phyloP scores from a whole-genome alignment of 345 rosid genomes.

The Durio zibethinus region DNA sequence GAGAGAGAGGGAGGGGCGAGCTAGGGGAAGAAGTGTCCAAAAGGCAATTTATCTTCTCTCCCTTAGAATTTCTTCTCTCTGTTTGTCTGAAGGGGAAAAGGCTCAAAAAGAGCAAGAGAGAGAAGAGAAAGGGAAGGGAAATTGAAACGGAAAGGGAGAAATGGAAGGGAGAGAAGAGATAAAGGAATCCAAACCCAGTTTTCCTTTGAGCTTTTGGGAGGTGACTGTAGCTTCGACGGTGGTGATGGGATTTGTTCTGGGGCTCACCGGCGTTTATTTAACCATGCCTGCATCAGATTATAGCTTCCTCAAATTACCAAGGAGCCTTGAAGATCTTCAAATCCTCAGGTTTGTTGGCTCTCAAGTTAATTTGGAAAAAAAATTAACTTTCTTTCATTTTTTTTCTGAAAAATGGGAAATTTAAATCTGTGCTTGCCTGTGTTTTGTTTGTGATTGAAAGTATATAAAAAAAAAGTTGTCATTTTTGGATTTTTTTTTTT shows the following conservation, averaged over 20 bases:
- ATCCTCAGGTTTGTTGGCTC: slow-evolving; percentile 56
- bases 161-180: slow-evolving; percentile 13
- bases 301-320: slow-evolving; percentile 91
- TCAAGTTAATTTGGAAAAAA: not conserved
- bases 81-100: not conserved
- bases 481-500: not conserved
- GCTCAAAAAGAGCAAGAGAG: too few relatives aligned
- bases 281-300: slow-evolving; percentile 94
- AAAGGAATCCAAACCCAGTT: slow-evolving; percentile 28
- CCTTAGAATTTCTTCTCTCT: slow-evolving; percentile 4
- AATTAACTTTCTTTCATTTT: not conserved
- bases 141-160: slow-evolving; percentile 14
- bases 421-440: not conserved
- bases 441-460: not conserved
- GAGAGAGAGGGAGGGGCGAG: not conserved
- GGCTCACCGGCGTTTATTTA: slow-evolving; percentile 67
- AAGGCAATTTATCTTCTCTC: slow-evolving; percentile 24
- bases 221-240: slow-evolving; percentile 54
- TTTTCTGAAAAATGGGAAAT: not conserved
- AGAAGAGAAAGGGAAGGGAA: slow-evolving; percentile 25
- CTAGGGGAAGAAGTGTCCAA: slow-evolving; percentile 23
- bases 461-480: not conserved
- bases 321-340: slow-evolving; percentile 83
- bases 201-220: slow-evolving; percentile 66
- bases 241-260: slow-evolving; percentile 48